Evolutionary conservation across 805 yeast genomes (phyloP).

Genomic region (Kuraishia ogatae): DNA sequence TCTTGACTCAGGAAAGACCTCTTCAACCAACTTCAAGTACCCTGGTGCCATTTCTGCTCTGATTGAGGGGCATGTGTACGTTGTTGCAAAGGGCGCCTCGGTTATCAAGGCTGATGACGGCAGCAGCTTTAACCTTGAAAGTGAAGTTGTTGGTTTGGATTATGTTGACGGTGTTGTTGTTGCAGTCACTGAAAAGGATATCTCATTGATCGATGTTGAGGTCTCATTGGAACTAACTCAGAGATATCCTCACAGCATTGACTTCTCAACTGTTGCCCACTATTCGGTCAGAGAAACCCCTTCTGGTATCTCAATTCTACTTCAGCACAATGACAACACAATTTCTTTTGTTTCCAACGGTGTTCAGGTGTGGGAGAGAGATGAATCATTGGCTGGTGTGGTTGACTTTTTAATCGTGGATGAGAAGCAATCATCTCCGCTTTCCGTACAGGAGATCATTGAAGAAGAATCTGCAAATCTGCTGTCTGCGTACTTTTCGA

Average conservation of each 20-base stretch:
- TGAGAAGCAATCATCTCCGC: constrained; percentile 10
- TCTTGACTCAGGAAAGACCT: not conserved
- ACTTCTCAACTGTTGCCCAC: not conserved
- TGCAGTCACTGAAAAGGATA: constrained; percentile 6
- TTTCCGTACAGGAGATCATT: constrained; percentile 18
- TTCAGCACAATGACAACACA: constrained; percentile 1
- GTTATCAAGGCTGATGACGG: not conserved
- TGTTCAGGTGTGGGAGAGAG: constrained; percentile 29
- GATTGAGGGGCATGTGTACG: not conserved
- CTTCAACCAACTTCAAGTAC: not conserved
- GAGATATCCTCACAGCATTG: not conserved
- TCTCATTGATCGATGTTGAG: constrained; percentile 14
- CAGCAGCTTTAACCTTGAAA: constrained; percentile 5
- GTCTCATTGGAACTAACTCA: constrained; percentile 6
- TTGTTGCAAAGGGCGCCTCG: not conserved
- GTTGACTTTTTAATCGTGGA: constrained; percentile 25
- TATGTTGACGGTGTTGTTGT: constrained; percentile 11
- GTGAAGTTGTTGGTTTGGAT: constrained; percentile 9
- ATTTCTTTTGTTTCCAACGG: constrained; percentile 16
- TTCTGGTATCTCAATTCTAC: not conserved
- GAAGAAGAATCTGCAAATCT: constrained; percentile 21
- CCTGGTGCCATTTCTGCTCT: not conserved
- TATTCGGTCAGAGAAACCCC: not conserved
- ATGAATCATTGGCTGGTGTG: constrained; percentile 31
- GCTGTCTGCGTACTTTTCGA: constrained; percentile 21